Evolutionary conservation across 2,329 filamentous ascomycete species (phyloP).

Genomic region (Apiospora saccharicola): DNA sequence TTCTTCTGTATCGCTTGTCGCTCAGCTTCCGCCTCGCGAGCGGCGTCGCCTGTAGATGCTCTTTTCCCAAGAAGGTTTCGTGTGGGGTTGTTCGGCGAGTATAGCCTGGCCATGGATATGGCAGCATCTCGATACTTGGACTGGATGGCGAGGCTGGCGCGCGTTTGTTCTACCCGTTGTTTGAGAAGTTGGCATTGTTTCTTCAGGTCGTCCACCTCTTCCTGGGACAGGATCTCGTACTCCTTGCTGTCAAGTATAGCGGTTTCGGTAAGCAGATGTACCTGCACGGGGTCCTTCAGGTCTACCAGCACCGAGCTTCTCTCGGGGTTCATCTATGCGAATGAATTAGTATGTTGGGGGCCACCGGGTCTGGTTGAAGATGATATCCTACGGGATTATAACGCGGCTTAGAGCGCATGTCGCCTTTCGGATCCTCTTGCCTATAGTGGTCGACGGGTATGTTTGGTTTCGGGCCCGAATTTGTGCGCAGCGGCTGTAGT

Average conservation of each 20-base stretch:
- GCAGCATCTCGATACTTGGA: slow-evolving; percentile 95
- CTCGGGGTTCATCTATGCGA: slow-evolving; percentile 56
- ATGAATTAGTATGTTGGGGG: slow-evolving; percentile 24
- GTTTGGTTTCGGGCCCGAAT: slow-evolving; percentile 1
- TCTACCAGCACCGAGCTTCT: slow-evolving; percentile 65
- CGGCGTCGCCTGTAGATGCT: slow-evolving; percentile 55
- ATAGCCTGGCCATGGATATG: slow-evolving; percentile 82
- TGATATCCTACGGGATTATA: slow-evolving; percentile 63
- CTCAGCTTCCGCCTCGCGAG: slow-evolving; percentile 75
- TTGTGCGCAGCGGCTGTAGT: slow-evolving; percentile 16
- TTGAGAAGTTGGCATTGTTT: slow-evolving; percentile 79
- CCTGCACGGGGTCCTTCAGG: slow-evolving; percentile 76
- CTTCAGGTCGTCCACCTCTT: slow-evolving; percentile 91
- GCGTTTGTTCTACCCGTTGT: slow-evolving; percentile 81
- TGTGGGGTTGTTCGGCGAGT: slow-evolving; percentile 67
- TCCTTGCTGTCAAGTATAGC: slow-evolving; percentile 87
- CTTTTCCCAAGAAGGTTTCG: slow-evolving; percentile 59
- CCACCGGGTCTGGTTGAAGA: not conserved
- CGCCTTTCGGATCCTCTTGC: slow-evolving; percentile 60
- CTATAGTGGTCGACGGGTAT: slow-evolving; percentile 56
- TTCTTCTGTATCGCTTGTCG: slow-evolving; percentile 76
- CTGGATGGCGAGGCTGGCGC: slow-evolving; percentile 85
- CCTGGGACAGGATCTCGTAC: slow-evolving; percentile 86
- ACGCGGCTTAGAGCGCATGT: slow-evolving; percentile 60
- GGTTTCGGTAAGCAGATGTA: slow-evolving; percentile 93